Conservation (phyloP, 1,139 yeast genomes). For the Pichia sp. region DNA sequence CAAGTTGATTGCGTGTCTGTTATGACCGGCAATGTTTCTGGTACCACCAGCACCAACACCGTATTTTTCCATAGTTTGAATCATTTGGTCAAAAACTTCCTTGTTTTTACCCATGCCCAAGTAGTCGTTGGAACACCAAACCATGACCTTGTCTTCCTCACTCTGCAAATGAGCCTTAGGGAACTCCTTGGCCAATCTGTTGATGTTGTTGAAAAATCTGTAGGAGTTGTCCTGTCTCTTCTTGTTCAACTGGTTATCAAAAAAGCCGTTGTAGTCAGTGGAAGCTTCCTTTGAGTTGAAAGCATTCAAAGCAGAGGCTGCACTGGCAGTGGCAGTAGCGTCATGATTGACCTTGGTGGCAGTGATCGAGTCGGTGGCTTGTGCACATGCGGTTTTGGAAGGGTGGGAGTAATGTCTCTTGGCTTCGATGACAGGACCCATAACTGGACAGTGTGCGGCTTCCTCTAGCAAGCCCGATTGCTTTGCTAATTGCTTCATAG, state of each 20-base stretch:
- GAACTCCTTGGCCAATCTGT: slow-evolving; percentile 88
- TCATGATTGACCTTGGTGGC: slow-evolving; percentile 31
- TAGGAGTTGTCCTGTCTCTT: slow-evolving; percentile 88
- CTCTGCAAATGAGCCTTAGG: slow-evolving; percentile 83
- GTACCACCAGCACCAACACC: slow-evolving; percentile 99
- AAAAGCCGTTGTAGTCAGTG: slow-evolving; percentile 30
- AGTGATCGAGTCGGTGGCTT: slow-evolving; percentile 37
- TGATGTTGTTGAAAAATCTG: slow-evolving; percentile 93
- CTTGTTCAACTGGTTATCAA: slow-evolving; percentile 42
- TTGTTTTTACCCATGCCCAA: slow-evolving; percentile 88
- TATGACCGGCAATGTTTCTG: slow-evolving; percentile 97
- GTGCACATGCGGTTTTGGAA: slow-evolving; percentile 49
- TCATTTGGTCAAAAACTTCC: slow-evolving; percentile 72
- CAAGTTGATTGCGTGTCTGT: slow-evolving; percentile 75
- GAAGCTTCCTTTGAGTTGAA: slow-evolving; percentile 26
- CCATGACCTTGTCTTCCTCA: slow-evolving; percentile 83
- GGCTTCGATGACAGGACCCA: slow-evolving; percentile 67
- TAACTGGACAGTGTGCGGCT: slow-evolving; percentile 81
- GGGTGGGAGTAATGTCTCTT: slow-evolving; percentile 53
- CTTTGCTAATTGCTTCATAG: slow-evolving; percentile 51
- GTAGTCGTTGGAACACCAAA: slow-evolving; percentile 98
- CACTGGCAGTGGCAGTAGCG: slow-evolving; percentile 35
- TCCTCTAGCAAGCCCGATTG: slow-evolving; percentile 50
- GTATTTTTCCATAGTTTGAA: slow-evolving; percentile 73
- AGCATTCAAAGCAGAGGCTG: slow-evolving; percentile 25